Percentiles rank a stretch among this genome's conserved stretches.
Evolutionary conservation across 495 filamentous ascomycete genomes (phyloP).

Genomic region (Glonium stellatum): DNA sequence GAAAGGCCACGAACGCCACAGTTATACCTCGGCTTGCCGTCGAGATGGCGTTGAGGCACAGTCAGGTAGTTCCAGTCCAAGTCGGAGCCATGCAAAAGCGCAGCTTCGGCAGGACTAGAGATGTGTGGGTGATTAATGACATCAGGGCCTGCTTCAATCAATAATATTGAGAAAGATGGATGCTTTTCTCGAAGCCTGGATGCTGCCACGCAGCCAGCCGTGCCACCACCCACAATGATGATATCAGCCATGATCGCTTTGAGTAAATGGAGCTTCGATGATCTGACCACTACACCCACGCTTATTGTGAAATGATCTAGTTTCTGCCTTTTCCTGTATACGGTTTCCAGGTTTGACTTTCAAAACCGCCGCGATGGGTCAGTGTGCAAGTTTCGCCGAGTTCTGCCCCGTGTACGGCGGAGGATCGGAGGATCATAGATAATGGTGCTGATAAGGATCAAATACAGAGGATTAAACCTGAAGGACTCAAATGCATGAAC

Average conservation of each 20-base stretch:
- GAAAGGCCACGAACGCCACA: conserved; percentile 55
- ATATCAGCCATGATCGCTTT: conserved; percentile 32
- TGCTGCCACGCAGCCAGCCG: conserved; percentile 34
- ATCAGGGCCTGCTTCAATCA: conserved; percentile 34
- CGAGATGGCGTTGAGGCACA: conserved; percentile 46
- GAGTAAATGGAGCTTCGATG: too few species aligned
- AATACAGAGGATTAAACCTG: too few species aligned
- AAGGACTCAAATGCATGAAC: too few species aligned
- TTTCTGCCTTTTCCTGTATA: too few species aligned
- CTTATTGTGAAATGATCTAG: too few species aligned
- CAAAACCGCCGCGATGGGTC: too few species aligned
- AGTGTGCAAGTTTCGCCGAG: too few species aligned
- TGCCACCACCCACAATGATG: conserved; percentile 33
- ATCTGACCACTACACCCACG: too few species aligned
- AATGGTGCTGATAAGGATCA: too few species aligned
- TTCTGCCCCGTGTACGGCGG: too few species aligned
- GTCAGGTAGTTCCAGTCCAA: conserved; percentile 61
- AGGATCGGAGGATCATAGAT: too few species aligned
- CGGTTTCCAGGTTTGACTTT: too few species aligned
- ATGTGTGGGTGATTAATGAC: conserved; percentile 21
- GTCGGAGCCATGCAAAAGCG: conserved; percentile 5
- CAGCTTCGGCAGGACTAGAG: conserved; percentile 8
- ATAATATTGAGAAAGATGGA: conserved; percentile 22
- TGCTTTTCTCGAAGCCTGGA: conserved; percentile 29
- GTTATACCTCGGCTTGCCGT: conserved; percentile 46